These are phyloP conservation scores for Casuarina glauca DNA, from an alignment of 306 rosid genomes.

Conservation along the genomic window DNA sequence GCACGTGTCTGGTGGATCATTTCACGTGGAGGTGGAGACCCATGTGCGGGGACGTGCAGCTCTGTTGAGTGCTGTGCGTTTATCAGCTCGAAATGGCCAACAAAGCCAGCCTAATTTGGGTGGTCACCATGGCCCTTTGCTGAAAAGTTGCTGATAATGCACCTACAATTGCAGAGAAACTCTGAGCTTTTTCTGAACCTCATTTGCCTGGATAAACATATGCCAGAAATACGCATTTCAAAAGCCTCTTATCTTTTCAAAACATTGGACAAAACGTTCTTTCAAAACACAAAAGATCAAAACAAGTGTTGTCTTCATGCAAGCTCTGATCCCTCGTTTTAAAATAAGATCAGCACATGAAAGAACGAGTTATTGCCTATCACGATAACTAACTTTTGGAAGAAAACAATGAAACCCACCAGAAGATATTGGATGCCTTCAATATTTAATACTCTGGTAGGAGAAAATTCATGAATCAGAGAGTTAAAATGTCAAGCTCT, in stretches of 20 bases:
- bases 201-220: background rate
- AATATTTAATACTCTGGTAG: background rate
- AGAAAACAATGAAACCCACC: background rate
- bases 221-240: no score
- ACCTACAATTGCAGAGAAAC: background rate
- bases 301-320: no score
- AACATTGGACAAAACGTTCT: no score
- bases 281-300: no score
- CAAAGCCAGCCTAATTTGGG: conserved; percentile 43
- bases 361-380: no score
- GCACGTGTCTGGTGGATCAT: conserved; percentile 61
- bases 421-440: background rate
- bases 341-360: no score
- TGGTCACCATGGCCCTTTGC: conserved; percentile 30
- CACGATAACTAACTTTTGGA: background rate
- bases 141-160: conserved; percentile 45
- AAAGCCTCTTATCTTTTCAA: no score
- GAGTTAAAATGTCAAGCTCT: conserved; percentile 17
- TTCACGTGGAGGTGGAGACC: conserved; percentile 53
- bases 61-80: conserved; percentile 27
- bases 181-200: background rate
- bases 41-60: conserved; percentile 55
- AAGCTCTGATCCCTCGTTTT: no score
- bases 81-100: conserved; percentile 37
- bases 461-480: conserved; percentile 10